Evolutionary conservation across 306 rosid genomes (phyloP), one percentile per base, ranked within the genome.

Genomic region (Abrus precatorius): DNA sequence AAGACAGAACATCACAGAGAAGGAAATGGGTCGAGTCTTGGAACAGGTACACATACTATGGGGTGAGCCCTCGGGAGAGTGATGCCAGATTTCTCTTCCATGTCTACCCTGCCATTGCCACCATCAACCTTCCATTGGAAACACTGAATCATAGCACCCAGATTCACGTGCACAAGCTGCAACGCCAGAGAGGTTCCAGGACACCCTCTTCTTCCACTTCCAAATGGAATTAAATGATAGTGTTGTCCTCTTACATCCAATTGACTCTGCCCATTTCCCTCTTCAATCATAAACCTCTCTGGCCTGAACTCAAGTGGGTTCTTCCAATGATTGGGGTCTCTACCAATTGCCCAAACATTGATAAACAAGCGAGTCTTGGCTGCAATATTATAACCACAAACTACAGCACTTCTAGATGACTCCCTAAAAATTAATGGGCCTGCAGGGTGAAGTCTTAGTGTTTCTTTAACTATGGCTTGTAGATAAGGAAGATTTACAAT

Each of bases 201-300:
- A 6, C 92, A 90, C 3, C 76, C 83, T 81, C 94, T 91, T 86
- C 89, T 88, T 48, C 97, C 92, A 74, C 88, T 89, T 36, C 97
- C 97, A 32, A 92, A 92, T 4, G 97, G 97, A 66, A 91, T 33
- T 5, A 87, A 12, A 6, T 89, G 69, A 81, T 64, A 89, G 77
- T 88, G 80, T 1, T 89, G 89, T 36, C 93, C 96, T 72, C 88
- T 91, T 6, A 83, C 79, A 72, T 89, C 93, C 36, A 85, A 38
- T 32, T 76, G 77, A 28, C 68, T 41, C 13, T 52, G 76, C 13
- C 53, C 86, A 48, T 60, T 77, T 38, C 63, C 77, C 9, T 81
- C 79, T 12, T 67, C 45, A 44, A 32, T 52, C 4, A 81, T 12
- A 74, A 87, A 91, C 81, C 90, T 87, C 63, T 89, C 87, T 6